Conservation (phyloP, 495 filamentous ascomycete species). For the Aspergillus ostianus region DNA sequence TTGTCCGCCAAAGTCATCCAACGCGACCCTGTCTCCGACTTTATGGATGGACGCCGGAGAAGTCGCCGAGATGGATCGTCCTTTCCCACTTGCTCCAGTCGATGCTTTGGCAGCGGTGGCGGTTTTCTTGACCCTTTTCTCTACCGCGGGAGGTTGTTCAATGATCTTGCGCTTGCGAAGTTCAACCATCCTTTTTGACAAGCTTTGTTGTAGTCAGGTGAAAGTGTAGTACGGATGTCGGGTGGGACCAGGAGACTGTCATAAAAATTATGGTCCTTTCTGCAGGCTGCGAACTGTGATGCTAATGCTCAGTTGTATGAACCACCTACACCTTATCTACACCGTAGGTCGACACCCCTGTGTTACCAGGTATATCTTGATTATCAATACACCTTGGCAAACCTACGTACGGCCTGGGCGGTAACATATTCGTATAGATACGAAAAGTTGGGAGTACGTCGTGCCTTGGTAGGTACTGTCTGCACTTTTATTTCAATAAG, state of each 20-base stretch:
- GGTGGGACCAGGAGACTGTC: not conserved
- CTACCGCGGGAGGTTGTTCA: constrained; percentile 49
- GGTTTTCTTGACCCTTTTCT: constrained; percentile 53
- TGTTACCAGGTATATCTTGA: too few species aligned
- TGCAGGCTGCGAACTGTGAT: too few species aligned
- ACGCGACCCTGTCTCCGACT: constrained; percentile 55
- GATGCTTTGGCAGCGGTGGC: constrained; percentile 45
- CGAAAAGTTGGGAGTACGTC: too few species aligned
- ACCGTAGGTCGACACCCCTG: too few species aligned
- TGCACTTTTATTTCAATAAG: too few species aligned
- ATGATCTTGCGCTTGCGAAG: constrained; percentile 75
- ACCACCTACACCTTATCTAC: too few species aligned
- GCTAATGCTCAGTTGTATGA: too few species aligned
- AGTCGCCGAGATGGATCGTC: constrained; percentile 21
- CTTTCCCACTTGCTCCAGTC: constrained; percentile 34
- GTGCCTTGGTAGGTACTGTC: too few species aligned
- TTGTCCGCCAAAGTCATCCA: constrained; percentile 77
- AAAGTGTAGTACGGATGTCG: not conserved
- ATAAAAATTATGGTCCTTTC: not conserved
- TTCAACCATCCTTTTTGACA: constrained; percentile 50
- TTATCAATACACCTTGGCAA: too few species aligned
- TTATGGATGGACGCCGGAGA: constrained; percentile 28
- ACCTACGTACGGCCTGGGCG: too few species aligned
- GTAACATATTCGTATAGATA: too few species aligned
- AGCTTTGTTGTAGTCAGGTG: not conserved